Evolutionary conservation across 1,284 basidiomycete species (phyloP).

Genomic region (Ceratobasidium sp.): DNA sequence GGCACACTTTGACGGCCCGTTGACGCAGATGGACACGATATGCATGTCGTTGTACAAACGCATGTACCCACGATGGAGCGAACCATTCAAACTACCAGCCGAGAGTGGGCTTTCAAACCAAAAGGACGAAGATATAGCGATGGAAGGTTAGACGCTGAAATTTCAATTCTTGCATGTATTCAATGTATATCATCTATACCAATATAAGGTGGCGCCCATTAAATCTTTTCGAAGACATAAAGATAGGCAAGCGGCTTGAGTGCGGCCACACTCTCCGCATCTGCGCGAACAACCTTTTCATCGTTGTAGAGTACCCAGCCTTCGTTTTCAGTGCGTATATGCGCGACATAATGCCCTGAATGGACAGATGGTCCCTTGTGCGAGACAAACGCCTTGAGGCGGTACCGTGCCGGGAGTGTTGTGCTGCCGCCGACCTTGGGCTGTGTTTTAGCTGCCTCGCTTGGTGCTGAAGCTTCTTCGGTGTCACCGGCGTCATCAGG

Average conservation of each 20-base stretch:
- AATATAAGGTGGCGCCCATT: not conserved
- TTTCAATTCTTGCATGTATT: slow-evolving; percentile 29
- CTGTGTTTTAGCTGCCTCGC: slow-evolving; percentile 48
- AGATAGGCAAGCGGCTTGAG: slow-evolving; percentile 87
- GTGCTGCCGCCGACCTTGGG: slow-evolving; percentile 60
- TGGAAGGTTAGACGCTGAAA: slow-evolving; percentile 12
- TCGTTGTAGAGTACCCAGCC: slow-evolving; percentile 94
- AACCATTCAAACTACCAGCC: slow-evolving; percentile 57
- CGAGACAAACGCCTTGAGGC: slow-evolving; percentile 92
- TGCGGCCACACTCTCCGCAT: slow-evolving; percentile 69
- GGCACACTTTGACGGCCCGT: slow-evolving; percentile 93
- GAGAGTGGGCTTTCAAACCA: not conserved
- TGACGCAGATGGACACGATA: slow-evolving; percentile 96
- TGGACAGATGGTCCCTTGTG: slow-evolving; percentile 97
- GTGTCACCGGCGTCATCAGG: slow-evolving; percentile 83
- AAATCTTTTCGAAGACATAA: slow-evolving; percentile 81
- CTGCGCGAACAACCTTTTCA: slow-evolving; percentile 92
- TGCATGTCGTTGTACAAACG: slow-evolving; percentile 93
- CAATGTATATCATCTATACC: slow-evolving; percentile 6
- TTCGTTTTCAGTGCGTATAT: slow-evolving; percentile 64
- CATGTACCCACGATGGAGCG: slow-evolving; percentile 86
- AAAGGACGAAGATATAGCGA: slow-evolving; percentile 28
- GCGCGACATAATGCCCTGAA: slow-evolving; percentile 93
- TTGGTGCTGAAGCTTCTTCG: slow-evolving; percentile 55
- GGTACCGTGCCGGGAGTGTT: slow-evolving; percentile 78